Base-by-base conservation (phyloP, 108 stramenopile genomes). In the Cyclotella sp. region DNA sequence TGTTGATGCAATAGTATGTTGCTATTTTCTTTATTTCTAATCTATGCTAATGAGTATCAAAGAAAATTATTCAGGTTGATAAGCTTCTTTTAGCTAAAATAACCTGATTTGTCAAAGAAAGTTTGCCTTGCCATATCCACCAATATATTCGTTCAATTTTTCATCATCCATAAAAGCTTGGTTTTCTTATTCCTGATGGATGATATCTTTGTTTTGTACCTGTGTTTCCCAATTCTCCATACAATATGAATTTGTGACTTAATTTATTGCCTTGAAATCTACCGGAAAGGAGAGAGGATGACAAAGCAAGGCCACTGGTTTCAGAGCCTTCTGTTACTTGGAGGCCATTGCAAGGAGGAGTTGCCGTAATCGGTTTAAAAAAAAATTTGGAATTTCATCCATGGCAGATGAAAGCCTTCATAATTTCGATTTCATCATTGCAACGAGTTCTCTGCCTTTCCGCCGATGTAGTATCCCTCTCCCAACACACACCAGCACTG, bases 401-500 rank as follows among this genome's bases (percentile, higher is more conserved):
- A n/a, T n/a, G n/a, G n/a, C n/a, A n/a, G n/a, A n/a, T n/a, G n/a
- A n/a, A n/a, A n/a, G n/a, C n/a, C n/a, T n/a, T n/a, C n/a, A n/a
- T n/a, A n/a, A n/a, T n/a, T n/a, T n/a, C n/a, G n/a, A n/a, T n/a
- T n/a, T n/a, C n/a, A n/a, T n/a, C n/a, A n/a, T n/a, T n/a, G n/a
- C n/a, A n/a, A n/a, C n/a, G n/a, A n/a, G n/a, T n/a, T n/a, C n/a
- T n/a, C n/a, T n/a, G n/a, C n/a, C n/a, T n/a, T n/a, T n/a, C n/a
- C n/a, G n/a, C n/a, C n/a, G n/a, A n/a, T n/a, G n/a, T 9, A 80
- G 61, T 15, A 72, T n/a, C 47, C 49, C 22, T 47, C 60, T 40
- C 82, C 77, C 26, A 90, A 34, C 79, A 21, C 82, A 88, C 6
- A 95, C 89, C 24, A 95, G 14, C 27, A 95, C 27, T 0, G 86